phyloP scores from a whole-genome alignment of 805 yeast genomes.

The Cyberlindnera lachancei region DNA sequence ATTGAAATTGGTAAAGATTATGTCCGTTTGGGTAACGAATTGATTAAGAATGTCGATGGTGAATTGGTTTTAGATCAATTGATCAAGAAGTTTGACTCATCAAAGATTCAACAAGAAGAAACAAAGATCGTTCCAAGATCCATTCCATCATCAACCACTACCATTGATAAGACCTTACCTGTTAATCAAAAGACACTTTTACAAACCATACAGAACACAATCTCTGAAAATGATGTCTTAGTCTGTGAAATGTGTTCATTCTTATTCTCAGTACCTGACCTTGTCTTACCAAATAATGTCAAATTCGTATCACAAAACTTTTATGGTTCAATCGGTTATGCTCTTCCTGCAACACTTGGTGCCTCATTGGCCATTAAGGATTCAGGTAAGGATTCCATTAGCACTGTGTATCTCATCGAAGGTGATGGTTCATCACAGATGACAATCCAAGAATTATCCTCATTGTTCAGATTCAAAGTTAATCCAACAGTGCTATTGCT shows the following conservation, averaged over 20 bases:
- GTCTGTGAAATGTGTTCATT: constrained; percentile 64
- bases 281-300: constrained; percentile 43
- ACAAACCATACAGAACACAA: constrained; percentile 43
- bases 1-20: constrained; percentile 21
- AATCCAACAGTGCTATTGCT: constrained; percentile 52
- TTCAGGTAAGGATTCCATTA: constrained; percentile 9
- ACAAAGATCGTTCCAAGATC: constrained; percentile 6
- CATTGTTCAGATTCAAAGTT: constrained; percentile 46
- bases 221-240: constrained; percentile 48
- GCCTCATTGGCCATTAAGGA: constrained; percentile 54
- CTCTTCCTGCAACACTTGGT: constrained; percentile 58
- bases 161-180: constrained; percentile 7
- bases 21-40: constrained; percentile 13
- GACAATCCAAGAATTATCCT: constrained; percentile 57
- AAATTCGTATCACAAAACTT: constrained; percentile 53
- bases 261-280: constrained; percentile 52
- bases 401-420: constrained; percentile 48
- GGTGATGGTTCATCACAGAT: constrained; percentile 68
- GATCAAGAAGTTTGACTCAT: constrained; percentile 6
- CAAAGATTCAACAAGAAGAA: constrained; percentile 9
- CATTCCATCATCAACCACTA: neutral
- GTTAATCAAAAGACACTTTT: constrained; percentile 32
- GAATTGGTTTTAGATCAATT: constrained; percentile 13
- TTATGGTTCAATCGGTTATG: constrained; percentile 63
- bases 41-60: constrained; percentile 12